Evolutionary conservation across 2,329 filamentous ascomycete genomes (phyloP).

Genomic region (Sporothrix pseudoabietina): DNA sequence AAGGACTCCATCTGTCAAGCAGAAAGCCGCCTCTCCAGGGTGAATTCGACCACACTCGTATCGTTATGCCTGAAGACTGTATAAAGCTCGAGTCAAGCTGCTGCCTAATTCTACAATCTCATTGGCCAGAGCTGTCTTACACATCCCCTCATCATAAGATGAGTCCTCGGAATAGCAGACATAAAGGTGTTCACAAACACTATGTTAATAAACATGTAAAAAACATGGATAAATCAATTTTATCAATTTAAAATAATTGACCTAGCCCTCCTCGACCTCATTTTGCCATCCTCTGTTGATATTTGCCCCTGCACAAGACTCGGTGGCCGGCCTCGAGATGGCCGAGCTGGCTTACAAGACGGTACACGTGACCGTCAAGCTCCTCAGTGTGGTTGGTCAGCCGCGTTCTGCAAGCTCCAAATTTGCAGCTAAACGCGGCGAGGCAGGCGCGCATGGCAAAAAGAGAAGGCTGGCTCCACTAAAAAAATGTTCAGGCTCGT

Average conservation of each 20-base stretch:
- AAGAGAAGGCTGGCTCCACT: conserved; percentile 21
- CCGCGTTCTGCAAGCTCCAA: conserved; percentile 14
- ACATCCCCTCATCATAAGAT: not conserved
- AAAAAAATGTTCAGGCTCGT: conserved; percentile 30
- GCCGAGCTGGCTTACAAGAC: not conserved
- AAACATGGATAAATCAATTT: too few species aligned
- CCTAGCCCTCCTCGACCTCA: not conserved
- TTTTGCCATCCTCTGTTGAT: not conserved
- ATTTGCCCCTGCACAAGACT: not conserved
- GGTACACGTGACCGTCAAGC: not conserved
- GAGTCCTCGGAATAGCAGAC: not conserved
- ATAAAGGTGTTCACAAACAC: not conserved
- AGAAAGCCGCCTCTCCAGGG: too few species aligned
- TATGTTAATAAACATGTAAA: not conserved
- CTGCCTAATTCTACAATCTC: not conserved
- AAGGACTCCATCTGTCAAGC: too few species aligned
- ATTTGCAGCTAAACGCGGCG: conserved; percentile 15
- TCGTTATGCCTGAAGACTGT: not conserved
- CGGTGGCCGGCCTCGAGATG: not conserved
- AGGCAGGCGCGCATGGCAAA: not conserved
- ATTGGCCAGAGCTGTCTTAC: conserved; percentile 9
- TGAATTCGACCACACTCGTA: not conserved
- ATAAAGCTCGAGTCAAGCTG: not conserved
- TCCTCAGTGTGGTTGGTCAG: conserved; percentile 21
- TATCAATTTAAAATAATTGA: not conserved